Conservation (phyloP, 768 basidiomycete species). For the Ephemerocybe angulata region DNA sequence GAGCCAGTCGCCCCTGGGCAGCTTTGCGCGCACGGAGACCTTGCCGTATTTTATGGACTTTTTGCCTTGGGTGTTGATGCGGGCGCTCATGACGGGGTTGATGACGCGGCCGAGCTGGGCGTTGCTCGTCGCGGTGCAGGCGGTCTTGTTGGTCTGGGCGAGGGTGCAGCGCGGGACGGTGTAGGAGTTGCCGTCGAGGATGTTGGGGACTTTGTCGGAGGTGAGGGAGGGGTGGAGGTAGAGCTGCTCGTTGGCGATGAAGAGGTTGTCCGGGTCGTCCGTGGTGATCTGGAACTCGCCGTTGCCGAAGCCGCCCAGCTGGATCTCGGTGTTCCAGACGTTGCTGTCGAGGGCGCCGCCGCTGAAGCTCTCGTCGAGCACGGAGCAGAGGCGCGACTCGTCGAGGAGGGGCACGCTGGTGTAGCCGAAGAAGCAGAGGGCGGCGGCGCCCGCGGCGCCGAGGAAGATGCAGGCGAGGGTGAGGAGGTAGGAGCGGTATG, state of each 20-base stretch:
- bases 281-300: constrained; percentile 82
- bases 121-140: constrained; percentile 42
- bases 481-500: constrained; percentile 36
- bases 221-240: constrained; percentile 84
- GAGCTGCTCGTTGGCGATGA: constrained; percentile 60
- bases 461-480: constrained; percentile 53
- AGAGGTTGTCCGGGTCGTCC: constrained; percentile 54
- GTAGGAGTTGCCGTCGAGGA: constrained; percentile 59
- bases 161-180: constrained; percentile 66
- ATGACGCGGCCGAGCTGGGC: constrained; percentile 45
- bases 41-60: constrained; percentile 54
- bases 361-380: constrained; percentile 70
- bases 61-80: constrained; percentile 66
- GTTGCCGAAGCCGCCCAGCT: constrained; percentile 77
- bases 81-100: constrained; percentile 74
- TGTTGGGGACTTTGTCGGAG: constrained; percentile 47
- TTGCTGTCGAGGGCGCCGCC: constrained; percentile 39
- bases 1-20: constrained; percentile 67
- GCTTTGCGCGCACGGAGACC: constrained; percentile 58
- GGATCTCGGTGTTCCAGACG: constrained; percentile 66
- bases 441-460: constrained; percentile 49
- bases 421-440: constrained; percentile 55
- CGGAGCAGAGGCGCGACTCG: constrained; percentile 49
- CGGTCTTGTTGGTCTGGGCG: constrained; percentile 17
- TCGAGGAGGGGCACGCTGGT: constrained; percentile 39